Evolutionary conservation across 78 protist species (phyloP).

Genomic region (Dictyostelium citrinum): DNA sequence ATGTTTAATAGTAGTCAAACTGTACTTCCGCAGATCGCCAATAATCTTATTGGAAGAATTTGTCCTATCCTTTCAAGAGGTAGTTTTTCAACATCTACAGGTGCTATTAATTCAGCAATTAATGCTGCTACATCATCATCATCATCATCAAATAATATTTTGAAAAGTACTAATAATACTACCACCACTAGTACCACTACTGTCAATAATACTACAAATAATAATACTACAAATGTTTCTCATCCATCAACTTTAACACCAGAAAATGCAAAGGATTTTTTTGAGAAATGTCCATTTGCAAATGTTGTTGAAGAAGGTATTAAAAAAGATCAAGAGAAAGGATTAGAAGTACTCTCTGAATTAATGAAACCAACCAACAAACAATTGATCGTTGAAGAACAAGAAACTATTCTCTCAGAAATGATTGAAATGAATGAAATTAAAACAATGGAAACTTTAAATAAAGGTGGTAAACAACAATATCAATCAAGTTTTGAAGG

Average conservation of each 20-base stretch:
- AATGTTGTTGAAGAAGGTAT: slow-evolving; percentile 60
- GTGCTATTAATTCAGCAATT: background rate
- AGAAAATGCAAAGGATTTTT: slow-evolving; percentile 70
- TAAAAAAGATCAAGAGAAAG: slow-evolving; percentile 43
- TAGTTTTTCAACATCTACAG: background rate
- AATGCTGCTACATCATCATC: background rate
- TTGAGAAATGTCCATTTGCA: slow-evolving; percentile 71
- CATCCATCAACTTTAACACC: slow-evolving; percentile 71
- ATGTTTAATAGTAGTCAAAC: slow-evolving; percentile 6
- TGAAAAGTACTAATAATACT: background rate
- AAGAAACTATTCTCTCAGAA: background rate
- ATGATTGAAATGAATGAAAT: slow-evolving; percentile 52
- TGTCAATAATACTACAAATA: background rate
- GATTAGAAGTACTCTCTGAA: slow-evolving; percentile 45
- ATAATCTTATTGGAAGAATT: background rate
- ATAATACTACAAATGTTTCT: background rate
- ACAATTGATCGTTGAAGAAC: background rate
- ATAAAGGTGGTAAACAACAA: background rate
- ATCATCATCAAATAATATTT: background rate
- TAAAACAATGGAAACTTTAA: background rate
- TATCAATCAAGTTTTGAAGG: slow-evolving; percentile 17
- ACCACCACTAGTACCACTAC: background rate
- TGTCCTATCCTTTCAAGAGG: slow-evolving; percentile 8
- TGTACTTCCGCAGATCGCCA: background rate
- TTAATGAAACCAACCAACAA: slow-evolving; percentile 40